A percentile compares a stretch with the other conserved stretches of the same genome.
These are phyloP conservation scores for Coccomyxa sp. DNA, from an alignment of 139 green algal species.

Conservation along the genomic window DNA sequence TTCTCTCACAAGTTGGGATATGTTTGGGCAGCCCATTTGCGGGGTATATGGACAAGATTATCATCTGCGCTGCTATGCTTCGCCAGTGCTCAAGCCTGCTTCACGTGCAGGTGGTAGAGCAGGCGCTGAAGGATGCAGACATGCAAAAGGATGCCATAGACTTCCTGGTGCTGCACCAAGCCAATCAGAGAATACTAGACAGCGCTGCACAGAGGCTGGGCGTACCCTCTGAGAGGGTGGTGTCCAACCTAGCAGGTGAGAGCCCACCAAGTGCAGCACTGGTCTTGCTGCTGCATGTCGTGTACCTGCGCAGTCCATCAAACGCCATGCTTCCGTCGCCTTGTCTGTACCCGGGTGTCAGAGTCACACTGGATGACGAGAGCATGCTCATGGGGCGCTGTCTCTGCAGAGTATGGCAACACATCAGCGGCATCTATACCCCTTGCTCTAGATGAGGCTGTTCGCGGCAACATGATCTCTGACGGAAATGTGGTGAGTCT, in stretches of 20 bases:
- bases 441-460: conserved; percentile 91
- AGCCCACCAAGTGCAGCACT: too few species aligned
- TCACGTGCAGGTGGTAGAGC: conserved; percentile 72
- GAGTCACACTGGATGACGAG: background rate
- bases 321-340: background rate
- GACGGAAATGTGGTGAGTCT: conserved; percentile 40
- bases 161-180: conserved; percentile 93
- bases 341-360: background rate
- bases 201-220: conserved; percentile 77
- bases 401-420: conserved; percentile 88
- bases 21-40: too few species aligned
- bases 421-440: conserved; percentile 94
- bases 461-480: conserved; percentile 72
- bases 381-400: conserved; percentile 25
- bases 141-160: conserved; percentile 74
- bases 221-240: conserved; percentile 51
- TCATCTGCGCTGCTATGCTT: too few species aligned
- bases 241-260: conserved; percentile 34
- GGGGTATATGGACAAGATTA: too few species aligned
- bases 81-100: too few species aligned
- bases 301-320: too few species aligned
- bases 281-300: too few species aligned
- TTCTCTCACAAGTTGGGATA: too few species aligned
- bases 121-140: conserved; percentile 64
- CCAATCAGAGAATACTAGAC: conserved; percentile 96